A percentile compares a stretch with the other conserved stretches of the same genome.
These are phyloP conservation scores for Aegilops sharonensis DNA, from an alignment of 176 grass and related monocot genomes.

Conservation along the genomic window DNA sequence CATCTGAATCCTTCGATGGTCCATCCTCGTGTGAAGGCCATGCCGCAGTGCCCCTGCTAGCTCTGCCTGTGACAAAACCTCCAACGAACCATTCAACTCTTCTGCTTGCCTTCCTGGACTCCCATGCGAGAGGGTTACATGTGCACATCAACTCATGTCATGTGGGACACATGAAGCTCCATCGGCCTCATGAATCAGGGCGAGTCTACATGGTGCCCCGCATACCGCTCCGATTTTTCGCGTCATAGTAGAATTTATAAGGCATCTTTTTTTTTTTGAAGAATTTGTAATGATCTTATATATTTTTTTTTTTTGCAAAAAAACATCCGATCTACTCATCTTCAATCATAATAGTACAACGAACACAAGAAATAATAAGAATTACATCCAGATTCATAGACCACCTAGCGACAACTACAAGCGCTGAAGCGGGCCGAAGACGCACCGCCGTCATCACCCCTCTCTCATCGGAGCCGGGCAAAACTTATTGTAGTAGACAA, in stretches of 20 bases:
- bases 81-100: background rate
- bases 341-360: too few species aligned
- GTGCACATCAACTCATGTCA: background rate
- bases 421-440: too few species aligned
- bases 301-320: too few species aligned
- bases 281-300: too few species aligned
- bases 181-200: background rate
- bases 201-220: background rate
- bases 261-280: too few species aligned
- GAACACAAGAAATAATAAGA: too few species aligned
- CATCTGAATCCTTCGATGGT: slow-evolving; percentile 32
- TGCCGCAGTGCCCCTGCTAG: background rate
- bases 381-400: too few species aligned
- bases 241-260: background rate
- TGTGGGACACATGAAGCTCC: slow-evolving; percentile 13
- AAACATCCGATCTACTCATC: too few species aligned
- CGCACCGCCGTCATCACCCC: too few species aligned
- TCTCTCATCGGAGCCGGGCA: too few species aligned
- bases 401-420: too few species aligned
- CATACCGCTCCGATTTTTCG: background rate
- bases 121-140: background rate
- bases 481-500: too few species aligned
- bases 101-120: background rate
- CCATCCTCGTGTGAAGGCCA: background rate
- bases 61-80: background rate